Evolutionary conservation across 441 rosid species (phyloP).

Genomic region (Adansonia madagascariensis): DNA sequence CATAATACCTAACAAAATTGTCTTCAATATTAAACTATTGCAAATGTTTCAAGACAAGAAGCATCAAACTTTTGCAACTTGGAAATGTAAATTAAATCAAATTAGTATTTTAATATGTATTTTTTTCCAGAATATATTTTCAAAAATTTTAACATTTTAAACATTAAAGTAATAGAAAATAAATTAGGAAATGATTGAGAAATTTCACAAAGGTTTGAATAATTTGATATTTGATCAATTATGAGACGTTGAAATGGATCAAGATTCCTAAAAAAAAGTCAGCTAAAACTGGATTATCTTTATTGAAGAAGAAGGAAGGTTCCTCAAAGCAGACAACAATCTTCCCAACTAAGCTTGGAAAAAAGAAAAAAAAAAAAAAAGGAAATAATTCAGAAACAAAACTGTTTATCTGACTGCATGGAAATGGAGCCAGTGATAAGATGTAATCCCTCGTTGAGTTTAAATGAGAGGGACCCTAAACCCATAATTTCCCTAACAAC

Average conservation of each 20-base stretch:
- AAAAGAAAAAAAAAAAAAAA: not conserved
- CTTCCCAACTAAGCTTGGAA: not conserved
- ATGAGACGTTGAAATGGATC: not conserved
- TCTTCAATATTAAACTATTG: not conserved
- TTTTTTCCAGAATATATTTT: not conserved
- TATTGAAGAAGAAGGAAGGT: not conserved
- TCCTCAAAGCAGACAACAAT: not conserved
- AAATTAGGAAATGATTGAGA: conserved; percentile 2
- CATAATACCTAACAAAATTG: not conserved
- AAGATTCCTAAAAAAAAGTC: conserved; percentile 13
- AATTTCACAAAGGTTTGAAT: conserved; percentile 1
- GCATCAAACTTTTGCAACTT: not conserved
- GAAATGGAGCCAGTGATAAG: conserved; percentile 27
- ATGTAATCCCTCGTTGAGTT: conserved; percentile 14
- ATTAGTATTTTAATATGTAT: not conserved
- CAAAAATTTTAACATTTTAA: not conserved
- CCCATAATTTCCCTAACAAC: conserved; percentile 19
- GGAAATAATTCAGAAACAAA: not conserved
- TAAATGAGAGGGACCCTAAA: conserved; percentile 32
- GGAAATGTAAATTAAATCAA: not conserved
- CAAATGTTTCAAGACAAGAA: not conserved
- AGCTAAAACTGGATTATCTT: conserved; percentile 7
- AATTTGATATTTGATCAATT: not conserved
- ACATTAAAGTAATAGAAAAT: not conserved
- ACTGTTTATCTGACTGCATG: not conserved